phyloP scores from a whole-genome alignment of 2,329 filamentous ascomycete species.

The Fusarium pininemorale region DNA sequence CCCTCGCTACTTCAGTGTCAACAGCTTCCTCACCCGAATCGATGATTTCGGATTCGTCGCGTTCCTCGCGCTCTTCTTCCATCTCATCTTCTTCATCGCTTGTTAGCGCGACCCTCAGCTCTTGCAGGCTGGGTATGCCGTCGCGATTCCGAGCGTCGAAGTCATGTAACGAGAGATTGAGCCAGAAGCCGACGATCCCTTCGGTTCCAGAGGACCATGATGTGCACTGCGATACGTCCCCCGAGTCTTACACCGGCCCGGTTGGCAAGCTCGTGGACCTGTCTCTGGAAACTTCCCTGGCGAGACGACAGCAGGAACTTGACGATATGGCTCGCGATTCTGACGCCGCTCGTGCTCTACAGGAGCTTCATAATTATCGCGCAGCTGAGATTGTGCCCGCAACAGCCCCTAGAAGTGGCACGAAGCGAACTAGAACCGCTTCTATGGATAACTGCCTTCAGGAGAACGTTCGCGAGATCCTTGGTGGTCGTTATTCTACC shows the following conservation, averaged over 20 bases:
- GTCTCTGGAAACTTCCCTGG: constrained; percentile 58
- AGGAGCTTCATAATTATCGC: constrained; percentile 67
- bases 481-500: constrained; percentile 52
- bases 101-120: constrained; percentile 67
- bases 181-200: constrained; percentile 61
- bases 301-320: constrained; percentile 56
- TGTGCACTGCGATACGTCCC: constrained; percentile 60
- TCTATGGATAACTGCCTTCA: constrained; percentile 70
- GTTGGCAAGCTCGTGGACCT: constrained; percentile 62
- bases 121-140: constrained; percentile 60
- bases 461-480: constrained; percentile 72
- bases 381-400: constrained; percentile 49
- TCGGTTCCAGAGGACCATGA: constrained; percentile 67
- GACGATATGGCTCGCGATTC: constrained; percentile 56
- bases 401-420: constrained; percentile 48
- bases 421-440: constrained; percentile 68
- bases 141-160: constrained; percentile 72
- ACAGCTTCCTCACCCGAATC: constrained; percentile 73
- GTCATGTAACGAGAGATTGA: constrained; percentile 65
- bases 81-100: constrained; percentile 70
- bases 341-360: constrained; percentile 66
- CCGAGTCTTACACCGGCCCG: constrained; percentile 65
- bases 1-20: constrained; percentile 70
- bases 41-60: constrained; percentile 71
- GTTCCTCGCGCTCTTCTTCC: constrained; percentile 70